phyloP scores from a whole-genome alignment of 495 filamentous ascomycete genomes.

The Penicillium parvum region DNA sequence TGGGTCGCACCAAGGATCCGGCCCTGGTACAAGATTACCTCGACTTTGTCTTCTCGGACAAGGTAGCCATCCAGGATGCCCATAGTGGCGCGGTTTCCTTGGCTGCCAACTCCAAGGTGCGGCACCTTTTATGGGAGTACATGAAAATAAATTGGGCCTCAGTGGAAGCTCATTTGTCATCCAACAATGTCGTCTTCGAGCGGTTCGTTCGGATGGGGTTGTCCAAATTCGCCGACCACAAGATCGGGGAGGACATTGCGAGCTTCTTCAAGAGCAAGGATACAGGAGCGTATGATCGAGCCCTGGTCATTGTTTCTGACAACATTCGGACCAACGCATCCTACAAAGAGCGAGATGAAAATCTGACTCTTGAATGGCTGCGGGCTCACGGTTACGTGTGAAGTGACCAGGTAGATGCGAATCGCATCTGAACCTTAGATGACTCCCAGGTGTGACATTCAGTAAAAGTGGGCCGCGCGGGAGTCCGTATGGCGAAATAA shows the following conservation, averaged over 20 bases:
- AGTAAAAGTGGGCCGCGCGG: no score
- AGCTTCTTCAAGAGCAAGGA: constrained; percentile 80
- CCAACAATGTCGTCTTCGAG: constrained; percentile 82
- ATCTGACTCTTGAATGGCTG: constrained; percentile 67
- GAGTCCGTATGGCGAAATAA: no score
- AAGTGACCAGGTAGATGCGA: no score
- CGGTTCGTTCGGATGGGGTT: constrained; percentile 76
- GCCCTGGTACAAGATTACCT: constrained; percentile 67
- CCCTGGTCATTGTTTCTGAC: constrained; percentile 72
- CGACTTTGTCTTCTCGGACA: constrained; percentile 74
- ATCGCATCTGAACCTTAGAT: no score
- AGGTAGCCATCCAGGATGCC: constrained; percentile 75
- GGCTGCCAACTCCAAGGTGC: constrained; percentile 63
- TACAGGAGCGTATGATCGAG: constrained; percentile 73
- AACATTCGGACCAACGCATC: constrained; percentile 71
- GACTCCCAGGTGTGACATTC: no score
- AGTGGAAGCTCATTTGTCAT: constrained; percentile 62
- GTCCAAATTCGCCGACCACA: constrained; percentile 66
- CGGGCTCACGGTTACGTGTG: constrained; percentile 55
- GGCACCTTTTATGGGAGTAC: constrained; percentile 75
- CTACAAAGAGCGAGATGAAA: constrained; percentile 70
- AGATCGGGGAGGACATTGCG: constrained; percentile 70
- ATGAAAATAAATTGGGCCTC: constrained; percentile 73
- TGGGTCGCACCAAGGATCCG: constrained; percentile 68
- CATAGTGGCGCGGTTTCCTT: constrained; percentile 73